phyloP scores from a whole-genome alignment of 257 asterid species.

The Striga asiatica region DNA sequence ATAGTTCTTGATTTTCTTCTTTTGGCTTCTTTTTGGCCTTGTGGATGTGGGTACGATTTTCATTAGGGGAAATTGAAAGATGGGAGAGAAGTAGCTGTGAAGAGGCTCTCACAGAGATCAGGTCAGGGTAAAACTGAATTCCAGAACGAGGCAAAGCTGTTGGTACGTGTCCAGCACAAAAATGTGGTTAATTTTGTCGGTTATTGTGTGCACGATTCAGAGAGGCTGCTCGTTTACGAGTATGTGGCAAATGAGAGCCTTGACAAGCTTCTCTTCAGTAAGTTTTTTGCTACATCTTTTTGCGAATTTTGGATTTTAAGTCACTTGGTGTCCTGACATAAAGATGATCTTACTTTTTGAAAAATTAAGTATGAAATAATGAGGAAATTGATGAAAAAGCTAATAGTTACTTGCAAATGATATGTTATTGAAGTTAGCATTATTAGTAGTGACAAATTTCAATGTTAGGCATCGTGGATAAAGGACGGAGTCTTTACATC shows the following conservation, averaged over 20 bases:
- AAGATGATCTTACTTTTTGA: too few relatives aligned
- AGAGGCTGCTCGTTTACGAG: conserved; percentile 83
- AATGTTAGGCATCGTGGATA: too few relatives aligned
- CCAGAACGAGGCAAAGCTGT: conserved; percentile 69
- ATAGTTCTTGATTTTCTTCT: conserved; percentile 3
- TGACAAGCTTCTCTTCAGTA: conserved; percentile 88
- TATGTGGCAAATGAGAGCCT: conserved; percentile 76
- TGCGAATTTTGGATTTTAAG: too few relatives aligned
- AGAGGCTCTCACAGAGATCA: conserved; percentile 71
- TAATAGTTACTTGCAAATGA: too few relatives aligned
- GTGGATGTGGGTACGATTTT: background rate
- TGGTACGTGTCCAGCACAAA: conserved; percentile 81
- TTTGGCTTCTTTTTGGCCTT: background rate
- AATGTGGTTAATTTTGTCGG: conserved; percentile 93
- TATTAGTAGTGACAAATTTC: too few relatives aligned
- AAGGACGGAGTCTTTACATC: too few relatives aligned
- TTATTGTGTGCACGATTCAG: conserved; percentile 53
- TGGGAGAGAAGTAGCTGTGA: conserved; percentile 83
- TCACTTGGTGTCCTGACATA: too few relatives aligned
- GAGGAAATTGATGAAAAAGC: too few relatives aligned
- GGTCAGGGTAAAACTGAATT: conserved; percentile 79
- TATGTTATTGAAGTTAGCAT: background rate
- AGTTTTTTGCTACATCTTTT: too few relatives aligned
- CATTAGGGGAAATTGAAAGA: conserved; percentile 66
- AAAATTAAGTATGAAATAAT: too few relatives aligned